phyloP scores from a whole-genome alignment of 202 grass and related monocot species.

The Panicum hallii region DNA sequence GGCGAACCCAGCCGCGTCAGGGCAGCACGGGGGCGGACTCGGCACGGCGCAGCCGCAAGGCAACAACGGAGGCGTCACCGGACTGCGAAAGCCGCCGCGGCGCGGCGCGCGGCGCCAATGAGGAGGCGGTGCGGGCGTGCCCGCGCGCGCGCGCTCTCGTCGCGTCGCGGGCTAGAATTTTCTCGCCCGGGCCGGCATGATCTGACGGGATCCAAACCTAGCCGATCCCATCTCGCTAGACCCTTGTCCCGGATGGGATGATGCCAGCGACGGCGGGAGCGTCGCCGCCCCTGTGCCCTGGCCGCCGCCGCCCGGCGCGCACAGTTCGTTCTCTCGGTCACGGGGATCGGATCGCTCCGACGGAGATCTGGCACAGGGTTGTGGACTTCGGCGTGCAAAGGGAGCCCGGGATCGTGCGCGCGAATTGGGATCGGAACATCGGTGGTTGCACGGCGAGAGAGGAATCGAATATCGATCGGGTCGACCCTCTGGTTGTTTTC shows the following conservation, averaged over 20 bases:
- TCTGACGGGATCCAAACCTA: constrained; percentile 31
- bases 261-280: not conserved
- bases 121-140: not conserved
- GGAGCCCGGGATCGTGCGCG: constrained; percentile 6
- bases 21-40: not conserved
- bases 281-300: not conserved
- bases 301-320: not conserved
- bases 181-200: not conserved
- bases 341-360: no score
- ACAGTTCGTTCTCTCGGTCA: not conserved
- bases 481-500: constrained; percentile 1
- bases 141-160: not conserved
- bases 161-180: not conserved
- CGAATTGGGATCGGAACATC: not conserved
- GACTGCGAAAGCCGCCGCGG: not conserved
- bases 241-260: not conserved
- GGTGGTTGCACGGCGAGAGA: not conserved
- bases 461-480: constrained; percentile 40
- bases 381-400: not conserved
- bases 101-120: not conserved
- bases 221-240: not conserved
- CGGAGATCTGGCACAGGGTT: not conserved
- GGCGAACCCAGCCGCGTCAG: not conserved
- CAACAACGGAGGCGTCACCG: not conserved
- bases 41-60: not conserved